Conservation (phyloP, 2,329 filamentous ascomycete species). For the Colletotrichum plurivorum region DNA sequence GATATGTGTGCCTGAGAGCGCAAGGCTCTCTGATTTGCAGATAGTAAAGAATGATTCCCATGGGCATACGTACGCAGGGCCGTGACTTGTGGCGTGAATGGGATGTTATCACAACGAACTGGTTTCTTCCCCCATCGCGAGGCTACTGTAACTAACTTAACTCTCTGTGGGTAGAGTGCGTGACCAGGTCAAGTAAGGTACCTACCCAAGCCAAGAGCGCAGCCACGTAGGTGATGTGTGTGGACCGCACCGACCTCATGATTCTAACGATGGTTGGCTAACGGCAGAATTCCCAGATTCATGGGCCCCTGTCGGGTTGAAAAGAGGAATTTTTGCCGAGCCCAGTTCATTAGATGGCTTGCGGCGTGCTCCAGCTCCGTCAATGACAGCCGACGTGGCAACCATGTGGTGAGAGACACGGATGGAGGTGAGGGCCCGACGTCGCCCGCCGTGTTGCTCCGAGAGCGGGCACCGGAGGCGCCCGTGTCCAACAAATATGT, state of each 20-base stretch:
- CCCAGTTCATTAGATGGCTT: neutral
- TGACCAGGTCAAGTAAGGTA: conserved; percentile 6
- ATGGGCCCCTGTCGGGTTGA: neutral
- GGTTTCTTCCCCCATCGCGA: neutral
- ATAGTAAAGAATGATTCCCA: conserved; percentile 27
- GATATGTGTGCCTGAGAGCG: conserved; percentile 15
- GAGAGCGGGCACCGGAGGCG: conserved; percentile 29
- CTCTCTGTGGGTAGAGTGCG: neutral
- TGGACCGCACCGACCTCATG: neutral
- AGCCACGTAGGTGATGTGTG: conserved; percentile 14
- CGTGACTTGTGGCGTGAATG: neutral
- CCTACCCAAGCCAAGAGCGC: conserved; percentile 15
- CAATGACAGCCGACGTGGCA: neutral
- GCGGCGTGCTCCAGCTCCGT: neutral
- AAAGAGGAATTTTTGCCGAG: neutral
- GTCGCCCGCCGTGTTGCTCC: conserved; percentile 33
- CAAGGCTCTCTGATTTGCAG: conserved; percentile 21
- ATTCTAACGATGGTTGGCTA: neutral
- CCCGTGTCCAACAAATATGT: conserved; percentile 32
- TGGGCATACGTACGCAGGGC: neutral
- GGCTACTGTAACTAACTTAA: neutral
- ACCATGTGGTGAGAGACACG: neutral
- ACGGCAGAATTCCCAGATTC: neutral
- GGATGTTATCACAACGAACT: too few relatives aligned
- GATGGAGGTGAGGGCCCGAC: conserved; percentile 9